Evolutionary conservation across 257 asterid genomes (phyloP).

Genomic region (Solanum arcanum): DNA sequence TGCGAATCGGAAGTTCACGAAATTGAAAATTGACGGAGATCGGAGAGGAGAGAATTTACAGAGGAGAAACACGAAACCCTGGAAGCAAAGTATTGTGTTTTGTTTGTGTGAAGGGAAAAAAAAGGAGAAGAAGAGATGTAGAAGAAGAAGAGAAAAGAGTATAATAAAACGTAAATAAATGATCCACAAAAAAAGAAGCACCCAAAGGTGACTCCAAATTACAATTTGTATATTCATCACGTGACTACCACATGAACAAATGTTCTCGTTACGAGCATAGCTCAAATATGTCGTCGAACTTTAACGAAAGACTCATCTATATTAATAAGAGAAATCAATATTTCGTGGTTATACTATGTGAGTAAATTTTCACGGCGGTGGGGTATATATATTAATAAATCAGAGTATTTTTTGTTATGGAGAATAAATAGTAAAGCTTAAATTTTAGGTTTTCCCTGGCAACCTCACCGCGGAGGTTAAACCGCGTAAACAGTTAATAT

Average conservation of each 20-base stretch:
- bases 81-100: slow-evolving; percentile 4
- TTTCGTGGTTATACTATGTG: no score
- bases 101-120: background rate
- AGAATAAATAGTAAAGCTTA: no score
- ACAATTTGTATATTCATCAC: background rate
- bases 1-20: background rate
- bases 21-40: background rate
- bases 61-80: slow-evolving; percentile 4
- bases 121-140: background rate
- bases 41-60: background rate
- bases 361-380: no score
- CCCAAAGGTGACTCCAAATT: background rate
- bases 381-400: no score
- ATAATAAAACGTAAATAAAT: no score
- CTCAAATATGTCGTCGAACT: background rate
- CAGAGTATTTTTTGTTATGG: no score
- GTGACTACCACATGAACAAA: slow-evolving; percentile 1
- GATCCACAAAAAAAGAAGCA: background rate
- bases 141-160: background rate
- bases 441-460: no score
- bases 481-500: no score
- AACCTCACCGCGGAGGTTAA: no score
- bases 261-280: fast-evolving
- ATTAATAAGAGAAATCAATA: no score
- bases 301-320: background rate